These are phyloP conservation scores for Solanum hybrid DNA, from an alignment of 305 asterid species.

Conservation along the genomic window DNA sequence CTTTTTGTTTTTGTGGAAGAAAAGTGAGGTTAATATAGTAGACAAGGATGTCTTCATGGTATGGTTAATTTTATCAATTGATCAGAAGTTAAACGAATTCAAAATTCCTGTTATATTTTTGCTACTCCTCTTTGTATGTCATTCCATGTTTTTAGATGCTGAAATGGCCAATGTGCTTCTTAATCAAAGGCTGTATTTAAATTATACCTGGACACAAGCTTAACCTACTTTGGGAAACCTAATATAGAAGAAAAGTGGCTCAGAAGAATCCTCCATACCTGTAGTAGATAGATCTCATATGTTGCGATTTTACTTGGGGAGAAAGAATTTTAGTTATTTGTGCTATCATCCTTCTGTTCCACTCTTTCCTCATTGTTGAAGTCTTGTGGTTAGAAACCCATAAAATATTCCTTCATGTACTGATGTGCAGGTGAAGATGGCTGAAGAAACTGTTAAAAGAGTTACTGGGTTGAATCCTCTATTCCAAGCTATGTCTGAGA, in stretches of 20 bases:
- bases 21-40: neutral
- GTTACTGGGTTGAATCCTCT: constrained; percentile 79
- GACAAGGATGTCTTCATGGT: neutral
- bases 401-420: neutral
- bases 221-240: neutral
- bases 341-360: neutral
- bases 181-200: neutral
- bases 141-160: neutral
- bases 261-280: neutral
- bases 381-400: neutral
- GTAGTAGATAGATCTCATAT: neutral
- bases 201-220: neutral
- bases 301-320: neutral
- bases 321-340: neutral
- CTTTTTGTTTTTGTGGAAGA: neutral
- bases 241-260: neutral
- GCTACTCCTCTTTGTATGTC: neutral
- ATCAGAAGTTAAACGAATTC: neutral
- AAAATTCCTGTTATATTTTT: neutral
- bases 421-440: constrained; percentile 53
- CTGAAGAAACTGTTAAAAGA: constrained; percentile 85
- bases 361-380: neutral
- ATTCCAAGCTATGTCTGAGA: constrained; percentile 73
- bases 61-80: neutral
- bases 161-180: neutral